These are phyloP conservation scores for Aspergillus pseudoglaucus DNA, from an alignment of 2,329 filamentous ascomycete species.

Conservation along the genomic window DNA sequence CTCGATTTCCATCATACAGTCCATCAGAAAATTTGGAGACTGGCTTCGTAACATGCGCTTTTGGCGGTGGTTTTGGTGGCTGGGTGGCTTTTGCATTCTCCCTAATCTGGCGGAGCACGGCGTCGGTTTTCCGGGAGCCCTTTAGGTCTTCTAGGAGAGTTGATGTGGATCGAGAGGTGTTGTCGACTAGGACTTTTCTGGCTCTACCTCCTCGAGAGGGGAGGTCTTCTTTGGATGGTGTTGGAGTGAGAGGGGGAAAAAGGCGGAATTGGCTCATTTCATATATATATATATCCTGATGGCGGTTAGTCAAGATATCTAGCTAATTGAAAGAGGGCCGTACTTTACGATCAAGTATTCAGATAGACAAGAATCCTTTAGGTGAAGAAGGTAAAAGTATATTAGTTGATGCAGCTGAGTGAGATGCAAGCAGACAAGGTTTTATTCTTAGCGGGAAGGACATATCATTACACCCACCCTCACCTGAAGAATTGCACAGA, in stretches of 20 bases:
- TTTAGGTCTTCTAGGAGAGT: constrained; percentile 26
- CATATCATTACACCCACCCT: not conserved
- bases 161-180: constrained; percentile 9
- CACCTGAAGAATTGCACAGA: not conserved
- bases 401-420: too few relatives aligned
- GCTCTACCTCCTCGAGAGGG: too few relatives aligned
- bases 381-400: too few relatives aligned
- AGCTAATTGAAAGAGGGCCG: not conserved
- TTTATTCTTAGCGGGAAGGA: not conserved
- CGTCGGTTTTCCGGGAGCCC: constrained; percentile 23
- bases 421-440: not conserved
- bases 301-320: not conserved
- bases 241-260: constrained; percentile 32
- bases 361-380: too few relatives aligned
- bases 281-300: not conserved
- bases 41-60: constrained; percentile 14
- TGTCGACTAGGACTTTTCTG: too few relatives aligned
- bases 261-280: constrained; percentile 35
- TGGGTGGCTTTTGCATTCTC: constrained; percentile 28
- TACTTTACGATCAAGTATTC: not conserved
- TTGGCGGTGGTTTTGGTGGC: constrained; percentile 13
- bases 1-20: constrained; percentile 5
- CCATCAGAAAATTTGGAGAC: constrained; percentile 10
- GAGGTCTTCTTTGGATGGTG: constrained; percentile 7
- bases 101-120: constrained; percentile 33